A percentile compares a stretch with the other conserved stretches of the same genome.
These are phyloP conservation scores for Scytalidium lignicola DNA, from an alignment of 2,329 filamentous ascomycete species.

Conservation along the genomic window DNA sequence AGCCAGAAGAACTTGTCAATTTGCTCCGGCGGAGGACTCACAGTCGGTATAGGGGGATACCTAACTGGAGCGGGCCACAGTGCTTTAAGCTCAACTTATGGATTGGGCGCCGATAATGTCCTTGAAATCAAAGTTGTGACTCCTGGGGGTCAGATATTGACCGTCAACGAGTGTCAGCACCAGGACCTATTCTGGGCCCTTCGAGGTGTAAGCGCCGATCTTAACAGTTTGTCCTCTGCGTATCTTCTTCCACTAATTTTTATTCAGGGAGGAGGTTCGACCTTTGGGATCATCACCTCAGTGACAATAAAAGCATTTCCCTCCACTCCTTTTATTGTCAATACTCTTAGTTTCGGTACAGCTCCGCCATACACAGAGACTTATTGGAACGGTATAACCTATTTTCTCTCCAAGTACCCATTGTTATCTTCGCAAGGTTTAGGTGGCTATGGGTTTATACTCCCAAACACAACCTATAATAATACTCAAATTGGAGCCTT, in stretches of 20 bases:
- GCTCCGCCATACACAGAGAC: conserved; percentile 24
- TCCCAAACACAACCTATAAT: conserved; percentile 24
- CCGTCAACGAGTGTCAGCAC: conserved; percentile 47
- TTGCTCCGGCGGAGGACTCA: conserved; percentile 49
- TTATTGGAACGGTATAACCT: conserved; percentile 43
- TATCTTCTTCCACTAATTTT: background rate
- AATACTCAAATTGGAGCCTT: conserved; percentile 30
- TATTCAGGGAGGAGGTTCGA: conserved; percentile 51
- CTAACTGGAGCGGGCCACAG: conserved; percentile 58
- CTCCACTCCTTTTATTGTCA: conserved; percentile 24
- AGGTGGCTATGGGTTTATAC: conserved; percentile 42
- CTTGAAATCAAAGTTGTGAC: conserved; percentile 54
- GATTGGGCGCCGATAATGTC: conserved; percentile 58
- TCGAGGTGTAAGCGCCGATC: conserved; percentile 41
- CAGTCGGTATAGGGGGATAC: conserved; percentile 57
- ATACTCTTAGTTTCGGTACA: conserved; percentile 27
- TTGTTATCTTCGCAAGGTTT: conserved; percentile 44
- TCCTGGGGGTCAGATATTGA: conserved; percentile 43
- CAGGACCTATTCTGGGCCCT: conserved; percentile 61
- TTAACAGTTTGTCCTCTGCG: background rate
- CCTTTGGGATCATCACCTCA: conserved; percentile 55
- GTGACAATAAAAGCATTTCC: conserved; percentile 50
- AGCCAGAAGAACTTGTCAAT: conserved; percentile 40
- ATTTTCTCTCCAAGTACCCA: conserved; percentile 41
- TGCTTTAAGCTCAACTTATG: conserved; percentile 45